Conservation (phyloP, 805 yeast genomes). For the Saccharomycopsis fermentans region DNA sequence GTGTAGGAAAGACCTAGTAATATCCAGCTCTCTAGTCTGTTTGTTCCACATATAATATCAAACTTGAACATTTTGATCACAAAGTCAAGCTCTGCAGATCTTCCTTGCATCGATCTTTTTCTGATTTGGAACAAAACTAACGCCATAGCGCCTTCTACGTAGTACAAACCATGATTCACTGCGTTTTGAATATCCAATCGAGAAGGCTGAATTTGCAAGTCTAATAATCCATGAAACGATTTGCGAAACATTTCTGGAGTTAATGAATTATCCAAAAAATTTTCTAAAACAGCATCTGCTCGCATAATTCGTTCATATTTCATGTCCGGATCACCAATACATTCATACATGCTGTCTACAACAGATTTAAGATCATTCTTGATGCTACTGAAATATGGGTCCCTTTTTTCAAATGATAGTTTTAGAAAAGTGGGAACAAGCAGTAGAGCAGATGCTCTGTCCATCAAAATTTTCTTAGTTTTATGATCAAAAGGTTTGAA, state of each 20-base stretch:
- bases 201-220: conserved; percentile 24
- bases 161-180: conserved; percentile 51
- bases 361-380: conserved; percentile 64
- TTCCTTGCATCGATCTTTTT: conserved; percentile 67
- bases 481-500: conserved; percentile 61
- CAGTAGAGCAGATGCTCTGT: conserved; percentile 29
- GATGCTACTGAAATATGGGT: conserved; percentile 49
- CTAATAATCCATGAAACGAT: conserved; percentile 41
- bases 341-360: conserved; percentile 61
- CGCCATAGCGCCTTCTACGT: conserved; percentile 55
- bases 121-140: conserved; percentile 61
- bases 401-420: conserved; percentile 43
- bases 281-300: conserved; percentile 37
- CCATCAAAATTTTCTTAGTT: conserved; percentile 33
- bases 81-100: conserved; percentile 70
- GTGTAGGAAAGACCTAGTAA: conserved; percentile 73
- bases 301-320: conserved; percentile 33
- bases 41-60: conserved; percentile 59
- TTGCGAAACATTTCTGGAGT: conserved; percentile 36
- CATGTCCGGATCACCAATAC: conserved; percentile 57
- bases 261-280: conserved; percentile 38
- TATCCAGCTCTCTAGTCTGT: conserved; percentile 79
- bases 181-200: conserved; percentile 28
- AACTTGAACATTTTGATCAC: conserved; percentile 54
- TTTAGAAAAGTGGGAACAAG: conserved; percentile 43